These are phyloP conservation scores for Trichoderma sp. DNA, from an alignment of 2,329 filamentous ascomycete species.

Conservation along the genomic window DNA sequence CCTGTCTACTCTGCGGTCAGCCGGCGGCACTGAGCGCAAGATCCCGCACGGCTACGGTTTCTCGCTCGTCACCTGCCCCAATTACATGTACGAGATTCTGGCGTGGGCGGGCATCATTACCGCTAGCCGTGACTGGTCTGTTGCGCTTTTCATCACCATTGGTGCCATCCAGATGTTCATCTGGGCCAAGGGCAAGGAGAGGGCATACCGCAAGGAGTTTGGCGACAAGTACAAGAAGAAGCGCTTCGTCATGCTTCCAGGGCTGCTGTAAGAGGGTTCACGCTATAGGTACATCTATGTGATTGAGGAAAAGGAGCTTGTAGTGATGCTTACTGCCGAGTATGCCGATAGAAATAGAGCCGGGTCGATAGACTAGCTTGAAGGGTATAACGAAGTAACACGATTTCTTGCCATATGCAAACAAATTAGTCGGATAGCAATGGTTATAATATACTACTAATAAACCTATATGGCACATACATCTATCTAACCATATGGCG, in stretches of 20 bases:
- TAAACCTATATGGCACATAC: not conserved
- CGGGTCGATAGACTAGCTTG: not conserved
- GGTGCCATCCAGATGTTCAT: constrained; percentile 77
- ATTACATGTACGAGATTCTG: constrained; percentile 92
- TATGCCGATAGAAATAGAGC: not conserved
- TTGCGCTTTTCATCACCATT: constrained; percentile 72
- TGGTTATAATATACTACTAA: not conserved
- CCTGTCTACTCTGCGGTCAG: constrained; percentile 73
- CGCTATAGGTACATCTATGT: not conserved
- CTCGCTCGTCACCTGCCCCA: constrained; percentile 86
- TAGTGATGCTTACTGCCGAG: not conserved
- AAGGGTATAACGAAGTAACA: not conserved
- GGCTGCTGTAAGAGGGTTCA: constrained; percentile 59
- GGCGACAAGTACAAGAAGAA: constrained; percentile 95
- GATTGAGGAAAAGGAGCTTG: not conserved
- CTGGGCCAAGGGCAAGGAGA: constrained; percentile 94
- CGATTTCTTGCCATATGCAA: not conserved
- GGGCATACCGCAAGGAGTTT: constrained; percentile 85
- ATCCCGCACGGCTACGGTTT: constrained; percentile 88
- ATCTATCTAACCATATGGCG: not conserved
- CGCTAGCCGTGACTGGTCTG: constrained; percentile 76
- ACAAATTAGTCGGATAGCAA: not conserved
- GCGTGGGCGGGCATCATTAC: constrained; percentile 84
- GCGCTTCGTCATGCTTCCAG: constrained; percentile 79
- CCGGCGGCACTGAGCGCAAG: constrained; percentile 80